These are phyloP conservation scores for Globisporangium echinulatum DNA, from an alignment of 352 stramenopile species.

Conservation along the genomic window DNA sequence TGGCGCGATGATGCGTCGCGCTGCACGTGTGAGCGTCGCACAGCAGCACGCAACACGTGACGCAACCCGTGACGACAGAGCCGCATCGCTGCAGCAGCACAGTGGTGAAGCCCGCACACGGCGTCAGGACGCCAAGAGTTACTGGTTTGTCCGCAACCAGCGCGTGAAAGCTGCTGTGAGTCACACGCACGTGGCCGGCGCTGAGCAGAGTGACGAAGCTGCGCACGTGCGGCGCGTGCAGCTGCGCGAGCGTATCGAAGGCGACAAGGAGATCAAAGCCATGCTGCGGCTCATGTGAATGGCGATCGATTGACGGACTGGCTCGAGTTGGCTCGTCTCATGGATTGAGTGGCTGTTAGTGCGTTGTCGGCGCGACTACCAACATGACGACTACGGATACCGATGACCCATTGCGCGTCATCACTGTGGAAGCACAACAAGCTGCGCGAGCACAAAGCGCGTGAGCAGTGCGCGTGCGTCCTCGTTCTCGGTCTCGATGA, in stretches of 20 bases:
- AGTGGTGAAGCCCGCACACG: constrained; percentile 31
- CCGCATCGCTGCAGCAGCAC: constrained; percentile 17
- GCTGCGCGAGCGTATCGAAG: constrained; percentile 35
- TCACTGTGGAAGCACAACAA: constrained; percentile 13
- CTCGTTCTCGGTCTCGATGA: constrained; percentile 76
- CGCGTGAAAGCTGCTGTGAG: constrained; percentile 26
- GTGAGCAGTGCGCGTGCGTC: constrained; percentile 58
- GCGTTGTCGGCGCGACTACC: neutral
- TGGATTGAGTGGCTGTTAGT: neutral
- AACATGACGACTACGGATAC: neutral
- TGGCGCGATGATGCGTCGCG: constrained; percentile 58
- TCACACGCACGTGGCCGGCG: constrained; percentile 2
- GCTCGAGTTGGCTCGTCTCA: neutral
- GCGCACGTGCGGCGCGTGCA: constrained; percentile 16
- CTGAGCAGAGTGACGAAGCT: constrained; percentile 14
- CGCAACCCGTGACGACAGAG: constrained; percentile 20
- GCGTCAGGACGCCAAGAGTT: constrained; percentile 59
- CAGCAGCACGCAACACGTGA: constrained; percentile 24
- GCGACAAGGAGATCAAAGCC: constrained; percentile 67
- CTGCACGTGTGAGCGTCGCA: constrained; percentile 37
- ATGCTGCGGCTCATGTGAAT: constrained; percentile 52
- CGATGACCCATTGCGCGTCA: neutral
- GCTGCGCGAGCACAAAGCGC: constrained; percentile 42
- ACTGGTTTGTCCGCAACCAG: constrained; percentile 61
- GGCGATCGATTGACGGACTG: neutral